Percentiles rank a stretch among this genome's conserved stretches.
phyloP scores from a whole-genome alignment of 129 eudicot species.

The Smallanthus sonchifolius region DNA sequence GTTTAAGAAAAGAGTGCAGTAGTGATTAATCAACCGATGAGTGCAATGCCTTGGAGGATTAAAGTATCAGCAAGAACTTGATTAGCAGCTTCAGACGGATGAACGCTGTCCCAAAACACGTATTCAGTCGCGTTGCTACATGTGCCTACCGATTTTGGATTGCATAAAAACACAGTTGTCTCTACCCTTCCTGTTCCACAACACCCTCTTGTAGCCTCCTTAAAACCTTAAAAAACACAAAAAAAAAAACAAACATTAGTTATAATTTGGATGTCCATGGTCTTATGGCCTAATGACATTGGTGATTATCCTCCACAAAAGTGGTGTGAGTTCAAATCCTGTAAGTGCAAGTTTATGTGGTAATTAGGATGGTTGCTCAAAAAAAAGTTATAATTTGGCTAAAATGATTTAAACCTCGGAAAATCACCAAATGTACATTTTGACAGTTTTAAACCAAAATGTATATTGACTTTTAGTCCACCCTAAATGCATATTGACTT shows the following conservation, averaged over 20 bases:
- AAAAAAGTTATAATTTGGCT: too few species aligned
- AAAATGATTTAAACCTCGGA: too few species aligned
- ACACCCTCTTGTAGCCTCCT: conserved; percentile 80
- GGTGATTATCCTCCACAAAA: too few species aligned
- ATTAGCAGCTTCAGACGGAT: conserved; percentile 90
- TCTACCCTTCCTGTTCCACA: conserved; percentile 91
- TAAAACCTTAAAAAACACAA: conserved; percentile 47
- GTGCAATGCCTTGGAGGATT: conserved; percentile 62
- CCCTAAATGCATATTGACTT: too few species aligned
- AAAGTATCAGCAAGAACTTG: conserved; percentile 71
- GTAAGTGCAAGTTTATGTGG: too few species aligned
- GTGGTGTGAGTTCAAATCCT: too few species aligned
- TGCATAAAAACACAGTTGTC: conserved; percentile 70
- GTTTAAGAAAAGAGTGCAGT: conserved; percentile 16
- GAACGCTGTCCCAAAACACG: conserved; percentile 98
- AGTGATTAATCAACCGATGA: conserved; percentile 39
- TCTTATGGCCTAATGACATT: too few species aligned
- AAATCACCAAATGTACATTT: too few species aligned
- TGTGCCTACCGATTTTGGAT: conserved; percentile 77
- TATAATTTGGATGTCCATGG: too few species aligned
- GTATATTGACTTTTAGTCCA: too few species aligned
- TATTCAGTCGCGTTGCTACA: conserved; percentile 70
- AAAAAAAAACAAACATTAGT: background rate
- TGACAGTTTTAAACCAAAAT: too few species aligned
- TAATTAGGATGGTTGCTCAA: too few species aligned